A percentile compares a stretch with the other conserved stretches of the same genome.
Conservation (phyloP, 371 early-diverging fungal species). For the Polyrhizophydium stewartii region DNA sequence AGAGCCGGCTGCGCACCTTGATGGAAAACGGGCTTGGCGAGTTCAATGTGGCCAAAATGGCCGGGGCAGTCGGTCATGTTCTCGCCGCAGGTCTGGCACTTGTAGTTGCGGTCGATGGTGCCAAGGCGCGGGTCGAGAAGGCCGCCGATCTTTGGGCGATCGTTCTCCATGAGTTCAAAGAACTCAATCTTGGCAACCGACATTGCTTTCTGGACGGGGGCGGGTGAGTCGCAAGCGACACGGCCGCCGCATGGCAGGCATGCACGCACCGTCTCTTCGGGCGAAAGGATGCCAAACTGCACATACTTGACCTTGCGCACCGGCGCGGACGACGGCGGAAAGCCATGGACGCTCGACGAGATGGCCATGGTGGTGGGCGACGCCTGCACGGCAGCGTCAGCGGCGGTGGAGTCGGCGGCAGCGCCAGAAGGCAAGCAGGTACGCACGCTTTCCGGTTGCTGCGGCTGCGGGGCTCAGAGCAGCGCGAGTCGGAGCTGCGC, state of each 20-base stretch:
- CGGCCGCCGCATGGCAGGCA: not conserved
- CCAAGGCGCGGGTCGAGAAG: conserved; percentile 98
- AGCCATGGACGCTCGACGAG: conserved; percentile 19
- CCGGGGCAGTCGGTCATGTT: conserved; percentile 97
- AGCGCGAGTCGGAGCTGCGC: no score
- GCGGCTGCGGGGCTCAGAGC: no score
- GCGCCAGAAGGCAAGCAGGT: not conserved
- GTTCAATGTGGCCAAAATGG: conserved; percentile 99
- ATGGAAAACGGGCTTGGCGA: conserved; percentile 98
- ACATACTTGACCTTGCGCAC: conserved; percentile 83
- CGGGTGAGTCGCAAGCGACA: not conserved
- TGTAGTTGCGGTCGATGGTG: conserved; percentile 97
- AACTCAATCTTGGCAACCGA: conserved; percentile 94
- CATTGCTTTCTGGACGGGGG: conserved; percentile 69
- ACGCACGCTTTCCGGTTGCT: no score
- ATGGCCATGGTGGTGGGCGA: not conserved
- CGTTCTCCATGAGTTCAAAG: conserved; percentile 96
- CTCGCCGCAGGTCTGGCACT: conserved; percentile 97
- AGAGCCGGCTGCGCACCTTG: not conserved
- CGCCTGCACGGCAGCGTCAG: not conserved
- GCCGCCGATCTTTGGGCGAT: conserved; percentile 87
- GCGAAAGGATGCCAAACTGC: conserved; percentile 95
- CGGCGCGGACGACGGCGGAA: conserved; percentile 84
- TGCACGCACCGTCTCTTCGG: conserved; percentile 88
- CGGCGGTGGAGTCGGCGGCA: not conserved